Conservation (phyloP, 2,329 filamentous ascomycete species). For the Colletotrichum gigasporum region DNA sequence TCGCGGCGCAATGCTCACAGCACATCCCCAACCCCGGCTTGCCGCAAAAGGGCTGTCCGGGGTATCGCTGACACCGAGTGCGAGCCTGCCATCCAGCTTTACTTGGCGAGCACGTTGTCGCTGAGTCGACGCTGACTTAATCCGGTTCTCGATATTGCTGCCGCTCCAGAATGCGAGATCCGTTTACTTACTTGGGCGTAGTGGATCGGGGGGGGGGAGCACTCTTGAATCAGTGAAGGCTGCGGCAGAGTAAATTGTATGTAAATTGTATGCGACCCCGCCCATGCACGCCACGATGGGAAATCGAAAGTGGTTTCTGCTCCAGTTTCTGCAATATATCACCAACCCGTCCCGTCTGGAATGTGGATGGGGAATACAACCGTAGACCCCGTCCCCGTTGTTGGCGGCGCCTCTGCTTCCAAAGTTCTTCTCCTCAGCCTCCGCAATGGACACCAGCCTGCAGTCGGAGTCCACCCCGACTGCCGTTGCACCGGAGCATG, state of each 20-base stretch:
- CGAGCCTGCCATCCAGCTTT: neutral
- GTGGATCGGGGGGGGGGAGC: neutral
- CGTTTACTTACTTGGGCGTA: too few species aligned
- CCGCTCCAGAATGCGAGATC: neutral
- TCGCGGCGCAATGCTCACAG: neutral
- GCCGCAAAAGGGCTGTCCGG: slow-evolving; percentile 7
- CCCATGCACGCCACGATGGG: neutral
- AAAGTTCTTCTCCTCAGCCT: neutral
- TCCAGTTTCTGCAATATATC: slow-evolving; percentile 20
- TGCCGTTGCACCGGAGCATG: neutral
- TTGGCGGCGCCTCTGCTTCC: neutral
- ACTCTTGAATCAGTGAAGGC: slow-evolving; percentile 5
- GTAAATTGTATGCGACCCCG: neutral
- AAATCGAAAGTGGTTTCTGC: neutral
- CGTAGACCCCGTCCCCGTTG: too few species aligned
- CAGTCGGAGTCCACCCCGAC: neutral
- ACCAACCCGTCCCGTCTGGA: slow-evolving; percentile 4
- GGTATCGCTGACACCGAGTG: slow-evolving; percentile 11
- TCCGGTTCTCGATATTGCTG: neutral
- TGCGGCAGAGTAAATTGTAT: neutral
- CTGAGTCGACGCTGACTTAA: neutral
- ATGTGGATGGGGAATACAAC: neutral
- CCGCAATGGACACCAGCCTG: too few species aligned
- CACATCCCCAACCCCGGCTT: neutral
- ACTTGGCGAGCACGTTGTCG: neutral